Conservation (phyloP, 306 rosid genomes). For the Prinsepia uniflora region DNA sequence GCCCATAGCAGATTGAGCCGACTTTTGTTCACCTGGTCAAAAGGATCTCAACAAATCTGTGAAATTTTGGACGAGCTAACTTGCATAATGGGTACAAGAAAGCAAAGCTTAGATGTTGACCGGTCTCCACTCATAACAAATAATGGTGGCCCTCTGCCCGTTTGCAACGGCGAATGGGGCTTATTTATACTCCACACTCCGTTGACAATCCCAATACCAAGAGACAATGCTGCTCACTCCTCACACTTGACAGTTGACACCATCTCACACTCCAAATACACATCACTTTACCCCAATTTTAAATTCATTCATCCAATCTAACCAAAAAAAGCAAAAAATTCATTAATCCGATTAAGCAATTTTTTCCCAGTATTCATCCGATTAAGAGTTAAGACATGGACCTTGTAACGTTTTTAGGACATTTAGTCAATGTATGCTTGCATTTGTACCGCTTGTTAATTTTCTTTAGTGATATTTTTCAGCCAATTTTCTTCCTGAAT, state of each 20-base stretch:
- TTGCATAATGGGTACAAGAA: constrained; percentile 6
- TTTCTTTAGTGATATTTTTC: too few relatives aligned
- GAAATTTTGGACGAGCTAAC: too few relatives aligned
- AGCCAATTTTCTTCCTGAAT: too few relatives aligned
- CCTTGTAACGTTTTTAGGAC: background rate
- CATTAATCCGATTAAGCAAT: constrained; percentile 2
- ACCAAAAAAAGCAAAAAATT: too few relatives aligned
- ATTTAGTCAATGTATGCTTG: too few relatives aligned
- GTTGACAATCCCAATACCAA: constrained; percentile 10
- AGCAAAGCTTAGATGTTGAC: constrained; percentile 21
- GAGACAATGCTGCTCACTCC: background rate
- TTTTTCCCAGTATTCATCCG: too few relatives aligned
- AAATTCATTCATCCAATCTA: background rate
- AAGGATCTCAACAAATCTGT: too few relatives aligned
- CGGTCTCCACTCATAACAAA: constrained; percentile 9
- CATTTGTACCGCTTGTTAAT: too few relatives aligned
- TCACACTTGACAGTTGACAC: background rate
- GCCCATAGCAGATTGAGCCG: too few relatives aligned
- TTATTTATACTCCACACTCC: background rate
- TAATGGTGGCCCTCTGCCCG: constrained; percentile 2
- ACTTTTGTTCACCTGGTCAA: too few relatives aligned
- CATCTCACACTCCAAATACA: background rate
- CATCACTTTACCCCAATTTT: background rate
- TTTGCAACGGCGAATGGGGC: background rate
- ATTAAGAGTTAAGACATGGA: constrained; percentile 4